phyloP scores from a whole-genome alignment of 2,329 filamentous ascomycete species.

The Aspergillus pseudonomiae region DNA sequence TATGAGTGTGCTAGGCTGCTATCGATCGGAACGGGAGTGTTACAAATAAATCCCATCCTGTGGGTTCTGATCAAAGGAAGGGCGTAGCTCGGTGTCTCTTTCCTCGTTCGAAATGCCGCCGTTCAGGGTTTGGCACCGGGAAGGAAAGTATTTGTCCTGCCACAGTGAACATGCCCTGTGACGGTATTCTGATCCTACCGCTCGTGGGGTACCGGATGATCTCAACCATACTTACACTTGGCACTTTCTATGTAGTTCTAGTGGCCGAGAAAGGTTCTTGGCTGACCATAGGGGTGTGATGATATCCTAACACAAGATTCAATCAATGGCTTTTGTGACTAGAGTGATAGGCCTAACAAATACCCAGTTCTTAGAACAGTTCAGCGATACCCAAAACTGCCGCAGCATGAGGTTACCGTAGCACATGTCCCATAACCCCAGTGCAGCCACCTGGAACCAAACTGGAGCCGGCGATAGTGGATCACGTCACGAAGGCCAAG shows the following conservation, averaged over 20 bases:
- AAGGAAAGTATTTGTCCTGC: background rate
- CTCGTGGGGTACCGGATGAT: background rate
- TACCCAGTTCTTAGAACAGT: background rate
- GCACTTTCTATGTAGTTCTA: background rate
- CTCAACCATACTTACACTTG: background rate
- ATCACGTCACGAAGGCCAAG: conserved; percentile 1
- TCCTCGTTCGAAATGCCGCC: background rate
- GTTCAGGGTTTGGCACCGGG: background rate
- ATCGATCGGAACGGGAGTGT: background rate
- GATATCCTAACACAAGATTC: background rate
- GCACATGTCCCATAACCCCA: background rate
- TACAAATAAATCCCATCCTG: background rate
- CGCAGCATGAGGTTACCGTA: accelerated
- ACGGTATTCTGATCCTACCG: no score
- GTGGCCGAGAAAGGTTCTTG: background rate
- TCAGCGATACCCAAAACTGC: background rate
- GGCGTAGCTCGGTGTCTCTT: background rate
- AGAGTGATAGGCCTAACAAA: background rate
- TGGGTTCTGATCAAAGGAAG: background rate
- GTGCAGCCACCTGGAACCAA: background rate
- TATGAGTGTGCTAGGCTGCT: background rate
- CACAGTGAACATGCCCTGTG: background rate
- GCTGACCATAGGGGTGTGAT: no score
- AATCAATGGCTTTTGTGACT: background rate
- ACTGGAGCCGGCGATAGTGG: background rate